Percentiles rank a stretch among this genome's conserved stretches.
Conservation (phyloP, 768 basidiomycete genomes). For the Rossbeevera mucosa region DNA sequence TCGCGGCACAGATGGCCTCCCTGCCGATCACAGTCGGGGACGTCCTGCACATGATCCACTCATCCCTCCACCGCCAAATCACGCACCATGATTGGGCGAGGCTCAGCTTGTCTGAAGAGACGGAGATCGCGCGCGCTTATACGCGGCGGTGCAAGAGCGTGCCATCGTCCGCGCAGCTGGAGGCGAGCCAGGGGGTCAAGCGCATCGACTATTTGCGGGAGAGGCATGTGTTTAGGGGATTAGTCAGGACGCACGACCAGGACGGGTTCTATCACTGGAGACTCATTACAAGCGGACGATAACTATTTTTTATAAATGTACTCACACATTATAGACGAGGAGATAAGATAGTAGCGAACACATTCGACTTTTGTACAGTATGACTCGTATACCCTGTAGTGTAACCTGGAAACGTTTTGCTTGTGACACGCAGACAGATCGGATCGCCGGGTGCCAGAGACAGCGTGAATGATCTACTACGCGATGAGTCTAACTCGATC, state of each 20-base stretch:
- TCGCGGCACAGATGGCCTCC: slow-evolving; percentile 7
- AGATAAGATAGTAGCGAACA: background rate
- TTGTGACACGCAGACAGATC: background rate
- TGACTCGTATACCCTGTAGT: background rate
- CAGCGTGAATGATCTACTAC: too few species aligned
- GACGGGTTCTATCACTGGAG: slow-evolving; percentile 30
- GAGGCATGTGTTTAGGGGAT: slow-evolving; percentile 34
- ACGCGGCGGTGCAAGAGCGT: slow-evolving; percentile 32
- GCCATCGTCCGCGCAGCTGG: slow-evolving; percentile 28
- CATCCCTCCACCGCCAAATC: slow-evolving; percentile 41
- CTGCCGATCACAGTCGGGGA: slow-evolving; percentile 53
- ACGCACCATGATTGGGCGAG: slow-evolving; percentile 34
- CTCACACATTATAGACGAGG: background rate
- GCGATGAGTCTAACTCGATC: too few species aligned
- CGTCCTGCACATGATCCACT: slow-evolving; percentile 49
- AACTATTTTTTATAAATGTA: background rate
- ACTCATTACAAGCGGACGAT: slow-evolving; percentile 21
- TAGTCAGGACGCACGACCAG: slow-evolving; percentile 29
- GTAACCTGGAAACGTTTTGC: background rate
- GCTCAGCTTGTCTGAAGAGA: slow-evolving; percentile 26
- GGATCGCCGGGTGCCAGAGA: too few species aligned
- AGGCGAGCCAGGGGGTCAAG: slow-evolving; percentile 37
- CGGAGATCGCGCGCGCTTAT: slow-evolving; percentile 33
- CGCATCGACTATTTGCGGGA: slow-evolving; percentile 37
- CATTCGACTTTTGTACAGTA: background rate